Base-by-base conservation (phyloP, 202 grass and related monocot species). In the Elaeis oleifera region DNA sequence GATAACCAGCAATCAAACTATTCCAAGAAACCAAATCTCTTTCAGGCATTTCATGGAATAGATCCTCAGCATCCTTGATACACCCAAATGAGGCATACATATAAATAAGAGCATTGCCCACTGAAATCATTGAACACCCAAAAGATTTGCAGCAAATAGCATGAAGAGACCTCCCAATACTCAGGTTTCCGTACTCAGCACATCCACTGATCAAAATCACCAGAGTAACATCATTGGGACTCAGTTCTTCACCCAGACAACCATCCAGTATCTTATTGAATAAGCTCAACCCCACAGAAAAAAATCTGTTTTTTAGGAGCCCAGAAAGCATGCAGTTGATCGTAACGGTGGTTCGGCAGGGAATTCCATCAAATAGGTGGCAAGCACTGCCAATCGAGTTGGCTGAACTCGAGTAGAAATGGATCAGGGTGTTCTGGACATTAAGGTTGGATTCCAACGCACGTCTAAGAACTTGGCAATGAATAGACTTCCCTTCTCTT, bases 31-130 rank as follows among this genome's bases (percentile, higher is more conserved):
- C 20, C 54, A 56, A 56, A 23, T 56, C 54, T 23, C 22, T 56
- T 23, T 56, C 54, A 56, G 54, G 54, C 54, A 56, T 56, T 19
- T 6, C 18, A 11, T 56, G 18, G 13, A 56, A 56, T 18, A 56
- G 18, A 56, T 8, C n/a, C 54, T 56, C 54, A 4, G 54, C 54
- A 20, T 56, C 20, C 8, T 56, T 4, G 4, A 56, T 56, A 14
- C 54, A 56, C 18, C 54, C 54, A 56, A 23, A 56, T 56, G 54
- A 56, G 54, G 54, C 54, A 15, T 56, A 56, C 54, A 56, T 56
- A 56, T 56, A 20, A 23, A 56, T 56, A 56, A 56, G 54, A 56
- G 20, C 18, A 56, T 56, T 56, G 21, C 22, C 18, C 54, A 56
- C 20, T 0, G 3, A 23, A 56, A 56, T 23, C 54, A 19, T 23